These are phyloP conservation scores for Buxus sempervirens DNA, from an alignment of 164 flowering plant genomes.

Conservation along the genomic window DNA sequence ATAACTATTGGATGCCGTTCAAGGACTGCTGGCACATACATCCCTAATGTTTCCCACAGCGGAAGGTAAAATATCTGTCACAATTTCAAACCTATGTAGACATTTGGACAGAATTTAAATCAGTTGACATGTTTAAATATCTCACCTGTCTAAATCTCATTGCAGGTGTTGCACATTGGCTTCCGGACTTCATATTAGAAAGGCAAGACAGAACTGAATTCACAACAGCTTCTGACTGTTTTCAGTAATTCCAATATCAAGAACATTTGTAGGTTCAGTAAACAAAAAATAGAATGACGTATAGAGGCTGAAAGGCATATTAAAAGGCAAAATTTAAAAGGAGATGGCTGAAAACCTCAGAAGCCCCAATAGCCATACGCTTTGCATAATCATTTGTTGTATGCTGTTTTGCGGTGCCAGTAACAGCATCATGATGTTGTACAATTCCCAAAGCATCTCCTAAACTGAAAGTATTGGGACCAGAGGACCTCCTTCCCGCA, in stretches of 20 bases:
- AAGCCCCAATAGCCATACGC: conserved; percentile 71
- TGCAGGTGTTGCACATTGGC: conserved; percentile 31
- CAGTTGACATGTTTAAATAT: neutral
- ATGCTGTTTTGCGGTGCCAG: conserved; percentile 89
- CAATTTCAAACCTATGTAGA: neutral
- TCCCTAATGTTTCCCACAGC: neutral
- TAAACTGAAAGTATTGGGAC: conserved; percentile 50
- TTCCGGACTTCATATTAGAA: conserved; percentile 30
- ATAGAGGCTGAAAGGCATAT: neutral
- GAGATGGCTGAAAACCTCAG: conserved; percentile 45
- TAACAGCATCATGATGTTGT: conserved; percentile 90
- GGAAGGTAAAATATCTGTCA: neutral
- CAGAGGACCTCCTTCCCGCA: conserved; percentile 52
- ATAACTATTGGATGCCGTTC: neutral
- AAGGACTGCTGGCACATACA: neutral
- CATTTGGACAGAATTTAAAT: neutral
- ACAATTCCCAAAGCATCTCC: conserved; percentile 89
- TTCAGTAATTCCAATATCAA: conserved; percentile 9
- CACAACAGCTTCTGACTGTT: conserved; percentile 58
- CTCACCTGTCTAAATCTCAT: conserved; percentile 57
- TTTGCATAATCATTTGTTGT: conserved; percentile 84
- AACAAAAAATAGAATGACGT: neutral
- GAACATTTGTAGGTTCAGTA: neutral
- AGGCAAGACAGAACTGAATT: conserved; percentile 64
- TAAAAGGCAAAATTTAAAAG: neutral